Evolutionary conservation across 352 stramenopile species (phyloP), one percentile per base, ranked within the genome.

Genomic region (Pythium insidiosum): DNA sequence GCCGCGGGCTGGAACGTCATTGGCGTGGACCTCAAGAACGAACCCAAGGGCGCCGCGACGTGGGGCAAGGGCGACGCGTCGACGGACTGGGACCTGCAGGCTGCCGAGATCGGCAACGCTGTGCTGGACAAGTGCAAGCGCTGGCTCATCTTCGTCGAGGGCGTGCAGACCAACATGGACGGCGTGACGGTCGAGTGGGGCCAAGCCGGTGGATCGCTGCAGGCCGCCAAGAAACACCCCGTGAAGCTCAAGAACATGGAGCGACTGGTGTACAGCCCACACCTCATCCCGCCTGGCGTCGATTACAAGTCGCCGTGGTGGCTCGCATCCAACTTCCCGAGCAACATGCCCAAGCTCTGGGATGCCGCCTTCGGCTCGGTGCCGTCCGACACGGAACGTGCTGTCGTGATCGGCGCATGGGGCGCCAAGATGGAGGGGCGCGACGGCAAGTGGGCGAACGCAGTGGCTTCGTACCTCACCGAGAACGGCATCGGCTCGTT

Each of bases 21-120:
- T 25, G 76, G 68, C 28, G 62, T 86, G 24, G 73, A 89, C 40
- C 66, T 89, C 50, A 89, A 89, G 54, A 89, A 86, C 58, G 73
- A 89, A 36, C 76, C 76, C 2, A 81, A 84, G 38, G 73, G 73
- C 4, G 78, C 62, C 23, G 68, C 76, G 1, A 73, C 73, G 26
- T 89, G 76, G 76, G 76, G 71, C 5, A 66, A 61, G 48, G 73
- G 68, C 34, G 58, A 82, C 33, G 44, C 55, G 39, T 47, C 59
- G 37, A 86, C 73, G n/a, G 76, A 89, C 60, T 89, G 73, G 73
- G 58, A 66, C 23, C 41, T 85, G 18, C 63, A 70, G 24, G 73
- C 76, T 3, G 58, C 62, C 15, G 70, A 75, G 55, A 83, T 86
- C 24, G 76, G 76, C 37, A 85, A 86, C 44, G 68, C 68, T 2